Evolutionary conservation across 2,329 filamentous ascomycete species (phyloP), one percentile per base, ranked within the genome.

Genomic region (Sporothrix pseudoabietina): DNA sequence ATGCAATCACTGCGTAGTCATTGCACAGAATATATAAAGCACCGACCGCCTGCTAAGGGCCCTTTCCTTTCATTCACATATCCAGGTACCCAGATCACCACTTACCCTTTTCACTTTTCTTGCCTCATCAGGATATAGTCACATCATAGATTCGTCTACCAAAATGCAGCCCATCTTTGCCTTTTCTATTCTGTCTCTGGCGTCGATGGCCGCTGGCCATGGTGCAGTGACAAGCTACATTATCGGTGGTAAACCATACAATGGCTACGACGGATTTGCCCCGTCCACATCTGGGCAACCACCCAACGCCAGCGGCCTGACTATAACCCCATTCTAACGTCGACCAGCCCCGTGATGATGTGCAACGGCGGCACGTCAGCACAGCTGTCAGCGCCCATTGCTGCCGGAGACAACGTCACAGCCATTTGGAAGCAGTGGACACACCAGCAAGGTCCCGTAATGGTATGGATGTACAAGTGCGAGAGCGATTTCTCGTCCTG

Each of bases 351-450:
- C 72, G 85, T 84, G 78, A 85, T 88, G 78, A 85, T 84, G 75
- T 88, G 87, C 81, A 88, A 88, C 78, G 86, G 86, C 70, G 86
- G 87, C 72, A 82, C 83, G 73, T 82, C 84, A 22, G 82, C 86
- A 6, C 79, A 81, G 1, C 78, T 85, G 9, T 80, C 79, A 32
- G 87, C 85, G 1, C 80, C 81, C 49, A 79, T 87, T 74, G 79
- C 81, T 3, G 85, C 87, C 6, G 87, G 87, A 44, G 76, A 79
- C n/a, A 83, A 82, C 59, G 80, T 88, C 71, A 85, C 84, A 14
- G 84, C 86, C 19, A 79, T 84, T 75, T 88, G 86, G 86, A 78
- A 80, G 61, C 87, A 89, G 78, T 89, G 87, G 87, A 88, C 87
- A 0, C 87, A 89, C 77, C 80, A 83, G 72, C 87, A 89, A 77